Conservation (phyloP, 2,329 filamentous ascomycete genomes). For the Fusarium lateritium region DNA sequence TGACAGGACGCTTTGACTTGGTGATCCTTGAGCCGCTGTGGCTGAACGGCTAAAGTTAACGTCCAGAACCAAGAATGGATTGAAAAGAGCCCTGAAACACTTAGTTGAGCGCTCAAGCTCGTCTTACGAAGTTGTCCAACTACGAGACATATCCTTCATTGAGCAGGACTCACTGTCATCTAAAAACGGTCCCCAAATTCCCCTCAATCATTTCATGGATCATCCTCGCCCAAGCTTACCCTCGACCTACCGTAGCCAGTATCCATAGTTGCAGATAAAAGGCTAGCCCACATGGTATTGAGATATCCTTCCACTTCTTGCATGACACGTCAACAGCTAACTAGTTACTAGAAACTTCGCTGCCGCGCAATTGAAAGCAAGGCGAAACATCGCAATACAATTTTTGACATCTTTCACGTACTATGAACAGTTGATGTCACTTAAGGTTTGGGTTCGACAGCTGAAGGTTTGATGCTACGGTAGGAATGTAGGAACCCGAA, state of each 20-base stretch:
- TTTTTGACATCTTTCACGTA: neutral
- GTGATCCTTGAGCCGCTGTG: neutral
- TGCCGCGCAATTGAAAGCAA: conserved; percentile 20
- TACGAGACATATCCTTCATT: neutral
- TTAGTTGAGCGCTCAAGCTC: neutral
- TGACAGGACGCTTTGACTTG: neutral
- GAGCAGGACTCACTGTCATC: neutral
- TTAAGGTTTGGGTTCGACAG: conserved; percentile 8
- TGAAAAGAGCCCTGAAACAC: too few relatives aligned
- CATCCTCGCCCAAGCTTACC: conserved; percentile 7
- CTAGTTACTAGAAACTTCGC: conserved; percentile 2
- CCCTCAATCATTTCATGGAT: conserved; percentile 6
- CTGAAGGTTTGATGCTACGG: conserved; percentile 2
- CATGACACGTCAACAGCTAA: conserved; percentile 29
- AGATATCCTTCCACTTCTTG: neutral
- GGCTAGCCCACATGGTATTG: neutral
- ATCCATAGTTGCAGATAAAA: neutral
- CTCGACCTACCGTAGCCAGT: neutral
- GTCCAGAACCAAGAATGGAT: neutral
- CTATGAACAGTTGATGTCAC: conserved; percentile 6
- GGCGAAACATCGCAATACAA: neutral
- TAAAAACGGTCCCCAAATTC: neutral
- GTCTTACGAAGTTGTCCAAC: neutral
- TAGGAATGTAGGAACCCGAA: conserved; percentile 28
- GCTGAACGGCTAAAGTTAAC: neutral